Conservation (phyloP, 2,329 filamentous ascomycete species). For the Trichocomaceae sp. region DNA sequence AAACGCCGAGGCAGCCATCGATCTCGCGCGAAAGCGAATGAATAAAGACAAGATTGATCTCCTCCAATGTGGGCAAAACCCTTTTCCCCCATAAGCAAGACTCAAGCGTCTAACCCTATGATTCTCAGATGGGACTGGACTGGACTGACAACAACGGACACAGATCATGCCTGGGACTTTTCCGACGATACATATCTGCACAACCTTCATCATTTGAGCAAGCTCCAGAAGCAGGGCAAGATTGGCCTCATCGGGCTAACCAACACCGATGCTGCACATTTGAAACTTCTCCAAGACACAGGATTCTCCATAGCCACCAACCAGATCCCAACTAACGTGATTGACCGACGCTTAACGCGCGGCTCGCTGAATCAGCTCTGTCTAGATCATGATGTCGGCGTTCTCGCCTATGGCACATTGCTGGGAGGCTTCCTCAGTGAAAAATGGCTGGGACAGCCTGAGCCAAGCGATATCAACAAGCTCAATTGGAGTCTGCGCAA, state of each 20-base stretch:
- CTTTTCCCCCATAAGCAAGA: no score
- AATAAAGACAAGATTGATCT: neutral
- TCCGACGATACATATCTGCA: neutral
- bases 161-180: neutral
- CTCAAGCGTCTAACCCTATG: no score
- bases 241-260: neutral
- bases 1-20: neutral
- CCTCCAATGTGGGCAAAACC: neutral
- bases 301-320: constrained; percentile 2
- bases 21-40: constrained; percentile 1
- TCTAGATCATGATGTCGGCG: neutral
- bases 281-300: neutral
- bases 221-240: neutral
- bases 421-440: neutral
- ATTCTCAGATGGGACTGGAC: no score
- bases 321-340: neutral
- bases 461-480: neutral
- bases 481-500: constrained; percentile 1
- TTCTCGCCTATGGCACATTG: neutral
- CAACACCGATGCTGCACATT: constrained; percentile 1
- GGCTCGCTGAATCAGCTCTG: neutral
- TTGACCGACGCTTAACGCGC: neutral
- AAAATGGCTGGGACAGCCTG: neutral
- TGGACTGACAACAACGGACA: neutral
- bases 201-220: neutral